phyloP scores from a whole-genome alignment of 1,139 yeast species.

The Magnusiomyces ingens region DNA sequence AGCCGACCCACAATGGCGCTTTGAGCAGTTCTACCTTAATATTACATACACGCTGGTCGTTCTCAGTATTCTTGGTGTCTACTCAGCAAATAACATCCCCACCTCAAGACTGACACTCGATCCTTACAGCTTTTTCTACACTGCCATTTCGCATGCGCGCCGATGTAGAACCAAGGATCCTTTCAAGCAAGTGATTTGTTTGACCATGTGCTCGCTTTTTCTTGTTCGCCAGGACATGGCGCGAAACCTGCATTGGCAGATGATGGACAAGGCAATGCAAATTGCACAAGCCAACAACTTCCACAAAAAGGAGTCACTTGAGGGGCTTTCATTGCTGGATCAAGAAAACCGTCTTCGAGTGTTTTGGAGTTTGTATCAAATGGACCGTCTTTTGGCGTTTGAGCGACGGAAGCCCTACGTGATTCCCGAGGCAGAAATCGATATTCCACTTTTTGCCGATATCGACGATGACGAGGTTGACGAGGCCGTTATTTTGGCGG shows the following conservation, averaged over 20 bases:
- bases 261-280: slow-evolving; percentile 5
- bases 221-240: slow-evolving; percentile 5
- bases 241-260: not conserved
- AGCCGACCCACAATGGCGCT: not conserved
- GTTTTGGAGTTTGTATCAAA: slow-evolving; percentile 5
- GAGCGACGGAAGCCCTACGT: not conserved
- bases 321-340: not conserved
- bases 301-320: not conserved
- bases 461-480: not conserved
- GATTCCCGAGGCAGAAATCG: not conserved
- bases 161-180: not conserved
- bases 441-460: slow-evolving; percentile 1
- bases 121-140: slow-evolving; percentile 1
- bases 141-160: slow-evolving; percentile 2
- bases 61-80: slow-evolving; percentile 1
- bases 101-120: not conserved
- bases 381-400: not conserved
- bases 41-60: not conserved
- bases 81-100: not conserved
- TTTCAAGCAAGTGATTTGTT: not conserved
- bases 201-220: not conserved
- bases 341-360: not conserved
- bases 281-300: slow-evolving; percentile 1
- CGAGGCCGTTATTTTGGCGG: not conserved
- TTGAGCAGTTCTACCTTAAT: not conserved